Evolutionary conservation across 2,329 filamentous ascomycete species (phyloP), one percentile per base, ranked within the genome.

Genomic region (Delphinella strobiligena): DNA sequence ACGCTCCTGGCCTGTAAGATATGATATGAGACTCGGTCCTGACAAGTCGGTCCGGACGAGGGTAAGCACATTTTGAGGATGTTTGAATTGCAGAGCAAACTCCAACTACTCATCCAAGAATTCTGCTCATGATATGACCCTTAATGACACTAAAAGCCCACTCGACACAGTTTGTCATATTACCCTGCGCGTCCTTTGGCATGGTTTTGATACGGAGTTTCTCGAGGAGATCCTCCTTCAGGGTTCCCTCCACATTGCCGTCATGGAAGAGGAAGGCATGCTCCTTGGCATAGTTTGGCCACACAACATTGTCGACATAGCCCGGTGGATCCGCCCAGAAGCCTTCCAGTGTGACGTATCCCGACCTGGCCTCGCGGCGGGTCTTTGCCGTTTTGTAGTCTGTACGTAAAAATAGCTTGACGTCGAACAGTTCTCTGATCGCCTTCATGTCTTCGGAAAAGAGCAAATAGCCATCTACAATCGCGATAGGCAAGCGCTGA

Each of bases 281-380:
- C 51, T 86, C 76, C 38, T 73, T 68, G 3, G 82, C 83, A 60
- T 95, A 96, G 52, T 93, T 89, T 3, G 89, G 89, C 91, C 91
- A 98, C 4, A 98, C 91, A 40, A 98, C 74, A 56, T 82, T 75
- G 57, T 96, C 88, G 29, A 96, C 87, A 58, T 96, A 98, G 0
- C 85, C 88, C 0, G 86, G 86, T 0, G 91, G 91, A 59, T 98
- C 91, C 41, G 79, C 72, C 91, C 91, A 98, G 64, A 95, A 98
- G 19, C 88, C 89, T 53, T 95, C 69, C 29, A 63, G 55, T 33
- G 84, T 89, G 19, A 86, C 82, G 57, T 91, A 91, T 9, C 83
- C 83, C 48, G 72, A 76, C 39, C 84, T 66, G 0, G 75, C 76
- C 54, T 82, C 75, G 19, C 84, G 66, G 17, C 84, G 69, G 24